phyloP scores from a whole-genome alignment of 495 filamentous ascomycete species.

The Xylaria flabelliformis region DNA sequence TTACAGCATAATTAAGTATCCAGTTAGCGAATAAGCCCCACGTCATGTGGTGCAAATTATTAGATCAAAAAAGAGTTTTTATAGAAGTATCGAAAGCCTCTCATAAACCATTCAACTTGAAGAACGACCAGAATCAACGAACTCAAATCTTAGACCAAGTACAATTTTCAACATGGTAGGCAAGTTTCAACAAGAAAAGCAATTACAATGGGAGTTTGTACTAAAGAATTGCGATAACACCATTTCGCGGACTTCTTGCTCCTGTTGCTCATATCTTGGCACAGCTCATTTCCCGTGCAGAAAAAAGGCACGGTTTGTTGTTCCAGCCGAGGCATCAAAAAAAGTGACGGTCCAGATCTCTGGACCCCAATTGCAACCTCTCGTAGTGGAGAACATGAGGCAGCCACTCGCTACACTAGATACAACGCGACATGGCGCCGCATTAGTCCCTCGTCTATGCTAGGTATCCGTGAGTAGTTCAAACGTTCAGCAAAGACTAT shows the following conservation, averaged over 20 bases:
- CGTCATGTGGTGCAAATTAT: background rate
- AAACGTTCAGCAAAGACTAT: background rate
- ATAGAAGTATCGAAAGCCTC: background rate
- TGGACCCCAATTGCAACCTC: constrained; percentile 15
- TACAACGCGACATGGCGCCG: background rate
- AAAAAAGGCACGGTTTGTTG: background rate
- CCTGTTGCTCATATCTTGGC: background rate
- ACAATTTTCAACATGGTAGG: background rate
- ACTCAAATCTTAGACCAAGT: background rate
- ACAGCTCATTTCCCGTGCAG: constrained; percentile 12
- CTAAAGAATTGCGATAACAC: background rate
- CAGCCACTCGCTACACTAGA: background rate
- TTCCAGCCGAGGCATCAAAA: background rate
- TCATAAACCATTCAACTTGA: background rate
- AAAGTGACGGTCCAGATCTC: constrained; percentile 13
- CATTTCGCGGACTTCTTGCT: background rate
- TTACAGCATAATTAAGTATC: background rate
- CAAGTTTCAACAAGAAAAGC: background rate
- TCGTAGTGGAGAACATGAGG: background rate
- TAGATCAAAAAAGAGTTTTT: background rate
- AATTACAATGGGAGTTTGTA: background rate
- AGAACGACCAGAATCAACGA: background rate
- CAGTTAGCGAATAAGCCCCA: background rate
- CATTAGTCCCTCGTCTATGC: background rate
- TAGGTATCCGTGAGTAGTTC: background rate